These are phyloP conservation scores for Tetrastigma voinierianum DNA, from an alignment of 164 flowering plant species.

Conservation along the genomic window DNA sequence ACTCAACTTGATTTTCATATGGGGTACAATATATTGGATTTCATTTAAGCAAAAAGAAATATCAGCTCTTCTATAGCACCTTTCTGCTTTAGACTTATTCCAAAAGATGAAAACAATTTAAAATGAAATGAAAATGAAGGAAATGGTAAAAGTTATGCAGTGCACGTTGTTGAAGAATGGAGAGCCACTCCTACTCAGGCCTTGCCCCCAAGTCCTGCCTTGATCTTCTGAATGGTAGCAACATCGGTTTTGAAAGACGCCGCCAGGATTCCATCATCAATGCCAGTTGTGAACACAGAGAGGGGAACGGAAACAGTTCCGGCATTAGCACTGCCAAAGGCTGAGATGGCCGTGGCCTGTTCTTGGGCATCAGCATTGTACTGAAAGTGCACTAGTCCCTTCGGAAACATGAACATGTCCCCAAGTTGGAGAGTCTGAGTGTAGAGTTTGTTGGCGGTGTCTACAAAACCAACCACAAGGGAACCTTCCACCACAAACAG, in stretches of 20 bases:
- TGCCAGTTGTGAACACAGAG: constrained; percentile 15
- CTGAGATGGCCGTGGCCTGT: constrained; percentile 29
- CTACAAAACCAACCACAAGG: constrained; percentile 32
- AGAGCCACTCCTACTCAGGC: too few relatives aligned
- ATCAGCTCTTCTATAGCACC: too few relatives aligned
- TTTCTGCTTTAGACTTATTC: too few relatives aligned
- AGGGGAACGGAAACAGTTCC: constrained; percentile 20
- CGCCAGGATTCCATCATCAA: constrained; percentile 21
- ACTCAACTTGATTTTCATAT: too few relatives aligned
- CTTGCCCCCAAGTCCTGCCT: constrained; percentile 22
- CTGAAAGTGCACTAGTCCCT: constrained; percentile 27
- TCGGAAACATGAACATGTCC: constrained; percentile 31
- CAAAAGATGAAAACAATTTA: too few relatives aligned
- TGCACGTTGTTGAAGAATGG: too few relatives aligned
- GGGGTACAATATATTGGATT: too few relatives aligned
- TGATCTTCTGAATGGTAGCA: constrained; percentile 22
- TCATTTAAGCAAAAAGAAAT: too few relatives aligned
- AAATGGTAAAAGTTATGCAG: too few relatives aligned
- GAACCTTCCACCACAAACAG: constrained; percentile 18
- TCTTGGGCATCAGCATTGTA: too few relatives aligned
- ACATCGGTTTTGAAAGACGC: constrained; percentile 25
- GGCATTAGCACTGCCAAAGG: constrained; percentile 33
- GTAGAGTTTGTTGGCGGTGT: constrained; percentile 26
- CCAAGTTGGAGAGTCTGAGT: constrained; percentile 27
- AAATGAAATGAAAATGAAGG: too few relatives aligned